These are phyloP conservation scores for Ajuga chamaepitys DNA, from an alignment of 257 asterid genomes.

Conservation along the genomic window DNA sequence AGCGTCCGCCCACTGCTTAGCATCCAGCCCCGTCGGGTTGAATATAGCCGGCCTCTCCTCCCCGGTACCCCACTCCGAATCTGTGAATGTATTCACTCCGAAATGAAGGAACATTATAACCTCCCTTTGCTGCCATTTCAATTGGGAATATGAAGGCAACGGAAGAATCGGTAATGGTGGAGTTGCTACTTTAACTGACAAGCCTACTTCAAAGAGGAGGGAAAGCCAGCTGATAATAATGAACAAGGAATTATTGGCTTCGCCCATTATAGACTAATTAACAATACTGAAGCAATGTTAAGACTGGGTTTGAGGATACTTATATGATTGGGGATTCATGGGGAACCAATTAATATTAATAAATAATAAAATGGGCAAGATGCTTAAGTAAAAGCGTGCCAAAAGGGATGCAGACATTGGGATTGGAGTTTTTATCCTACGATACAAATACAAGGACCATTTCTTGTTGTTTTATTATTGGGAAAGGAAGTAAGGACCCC, in stretches of 20 bases:
- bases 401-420: conserved; percentile 10
- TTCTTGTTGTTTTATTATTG: too few species aligned
- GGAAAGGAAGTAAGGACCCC: too few species aligned
- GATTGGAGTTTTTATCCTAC: conserved; percentile 10
- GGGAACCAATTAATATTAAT: background rate
- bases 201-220: conserved; percentile 11
- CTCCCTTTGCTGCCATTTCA: conserved; percentile 94
- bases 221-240: conserved; percentile 8
- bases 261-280: background rate
- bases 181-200: conserved; percentile 17
- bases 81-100: conserved; percentile 85
- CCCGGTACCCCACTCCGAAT: conserved; percentile 92
- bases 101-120: conserved; percentile 82
- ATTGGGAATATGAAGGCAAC: conserved; percentile 61
- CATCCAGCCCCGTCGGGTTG: conserved; percentile 52
- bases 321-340: background rate
- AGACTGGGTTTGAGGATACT: background rate
- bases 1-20: conserved; percentile 74
- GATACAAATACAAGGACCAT: background rate
- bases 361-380: background rate
- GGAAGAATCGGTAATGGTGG: conserved; percentile 94
- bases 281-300: too few species aligned
- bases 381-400: background rate
- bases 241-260: background rate
- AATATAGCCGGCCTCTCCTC: conserved; percentile 56